Base-by-base conservation (phyloP, 345 rosid genomes). In the Populus deltoides region DNA sequence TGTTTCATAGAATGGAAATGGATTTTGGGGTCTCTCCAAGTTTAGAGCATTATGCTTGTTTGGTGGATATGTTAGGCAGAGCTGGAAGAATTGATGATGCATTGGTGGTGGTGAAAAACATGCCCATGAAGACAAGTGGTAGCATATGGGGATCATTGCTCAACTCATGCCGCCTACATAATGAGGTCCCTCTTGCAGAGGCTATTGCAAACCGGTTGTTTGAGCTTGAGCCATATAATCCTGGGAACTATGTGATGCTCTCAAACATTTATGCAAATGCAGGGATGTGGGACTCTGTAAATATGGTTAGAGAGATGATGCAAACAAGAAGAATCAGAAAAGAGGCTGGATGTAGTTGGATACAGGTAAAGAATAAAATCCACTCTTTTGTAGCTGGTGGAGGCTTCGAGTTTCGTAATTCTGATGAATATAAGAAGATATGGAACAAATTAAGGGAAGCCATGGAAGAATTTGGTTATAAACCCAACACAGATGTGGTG, bases 181-280 rank as follows among this genome's bases (percentile, higher is more conserved):
- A 79, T 68, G 67, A 77, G 27, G 49, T 67, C 65, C 33, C 51
- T 49, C 12, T 75, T 33, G 85, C 79, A 70, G 89, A 89, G 76
- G 35, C 76, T 73, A 87, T 85, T 3, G 90, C 89, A 0, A 75
- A 77, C 57, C 71, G 80, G 71, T 82, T 90, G 78, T 89, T 90
- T 77, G 87, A 74, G 73, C 75, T 89, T n/a, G 94, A 90, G 68
- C 90, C 94, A 25, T 70, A 68, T 31, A 87, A 89, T 72, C 80
- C 86, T 43, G 92, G 90, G 71, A 90, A 87, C 83, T 90, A 89
- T 62, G 92, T 90, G 47, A 80, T 90, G 71, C 81, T 89, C 27
- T 89, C 94, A 1, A 90, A 90, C 78, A 68, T 90, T 57, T 90
- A 90, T 66, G 93, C 93, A 4, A 86, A 90, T 68, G 88, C 84